Base-by-base conservation (phyloP, 2,329 filamentous ascomycete species). In the Xenoacremonium recifei region DNA sequence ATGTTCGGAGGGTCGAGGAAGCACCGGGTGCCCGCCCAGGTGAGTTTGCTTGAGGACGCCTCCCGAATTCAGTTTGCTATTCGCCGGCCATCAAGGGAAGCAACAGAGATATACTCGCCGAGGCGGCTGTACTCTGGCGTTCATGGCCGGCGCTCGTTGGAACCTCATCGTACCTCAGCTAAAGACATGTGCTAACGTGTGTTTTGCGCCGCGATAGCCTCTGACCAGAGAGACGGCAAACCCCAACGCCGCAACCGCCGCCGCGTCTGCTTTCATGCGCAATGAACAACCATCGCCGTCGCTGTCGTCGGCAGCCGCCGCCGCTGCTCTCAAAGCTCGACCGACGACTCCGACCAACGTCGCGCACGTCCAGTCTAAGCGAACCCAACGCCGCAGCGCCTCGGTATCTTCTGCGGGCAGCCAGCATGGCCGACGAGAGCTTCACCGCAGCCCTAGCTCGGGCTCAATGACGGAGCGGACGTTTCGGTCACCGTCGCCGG, bases 401-500 rank as follows among this genome's bases (percentile, higher is more conserved):
- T 95, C 90, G 1, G 68, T 79, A 31, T 87, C 87, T 2, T 92
- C 89, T 4, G 71, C 79, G 35, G 75, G 72, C 25, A 80, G 76
- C 50, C 66, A 69, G 29, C 54, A 66, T 34, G 60, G 68, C 45
- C 64, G 68, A 51, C 53, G 66, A 50, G 69, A 71, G 39, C 69
- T 91, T 47, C 76, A 84, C 48, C 75, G 88, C 57, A 74, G 77
- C 27, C 77, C 74, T 41, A 95, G 91, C 66, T 79, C 79, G 20
- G 78, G 82, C 17, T 96, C 90, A 37, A 95, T 97, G 91, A 85
- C 81, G 21, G 87, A 92, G 62, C 81, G 92, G 44, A 91, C 89
- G 1, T 96, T 96, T 65, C 82, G 91, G 53, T 86, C 85, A 11
- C 82, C 84, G 4, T 95, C 84, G 4, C 88, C 58, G 17, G 64